Conservation (phyloP, 1,284 basidiomycete species). For the Moesziomyces globuligerus region DNA sequence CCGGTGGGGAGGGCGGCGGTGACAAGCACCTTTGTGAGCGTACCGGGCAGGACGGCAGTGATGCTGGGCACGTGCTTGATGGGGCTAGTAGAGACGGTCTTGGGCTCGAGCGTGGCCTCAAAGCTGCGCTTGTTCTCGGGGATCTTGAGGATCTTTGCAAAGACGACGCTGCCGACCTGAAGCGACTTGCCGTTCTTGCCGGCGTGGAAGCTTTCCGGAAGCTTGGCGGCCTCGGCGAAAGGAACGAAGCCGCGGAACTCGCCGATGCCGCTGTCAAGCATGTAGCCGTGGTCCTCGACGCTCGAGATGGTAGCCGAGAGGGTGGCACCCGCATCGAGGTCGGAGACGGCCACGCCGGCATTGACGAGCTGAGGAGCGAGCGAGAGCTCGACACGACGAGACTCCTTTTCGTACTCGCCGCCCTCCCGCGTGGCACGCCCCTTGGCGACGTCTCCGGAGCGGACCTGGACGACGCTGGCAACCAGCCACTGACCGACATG, state of each 20-base stretch:
- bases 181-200: slow-evolving; percentile 49
- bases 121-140: slow-evolving; percentile 65
- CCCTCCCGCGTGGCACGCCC: slow-evolving; percentile 72
- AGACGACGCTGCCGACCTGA: slow-evolving; percentile 66
- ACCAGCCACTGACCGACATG: slow-evolving; percentile 85
- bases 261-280: slow-evolving; percentile 79
- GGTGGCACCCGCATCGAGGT: slow-evolving; percentile 72
- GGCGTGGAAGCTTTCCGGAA: slow-evolving; percentile 41
- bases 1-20: slow-evolving; percentile 83
- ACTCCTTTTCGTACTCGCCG: slow-evolving; percentile 62
- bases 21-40: slow-evolving; percentile 83
- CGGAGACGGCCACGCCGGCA: slow-evolving; percentile 79
- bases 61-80: slow-evolving; percentile 69
- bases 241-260: slow-evolving; percentile 64
- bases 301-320: slow-evolving; percentile 71
- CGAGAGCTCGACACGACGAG: slow-evolving; percentile 79
- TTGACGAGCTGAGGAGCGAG: slow-evolving; percentile 88
- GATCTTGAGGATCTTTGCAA: slow-evolving; percentile 63
- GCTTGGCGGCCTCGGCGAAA: slow-evolving; percentile 48
- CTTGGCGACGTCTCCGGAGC: slow-evolving; percentile 72
- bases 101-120: slow-evolving; percentile 60
- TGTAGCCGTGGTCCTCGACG: slow-evolving; percentile 94
- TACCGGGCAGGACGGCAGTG: slow-evolving; percentile 85
- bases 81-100: slow-evolving; percentile 51
- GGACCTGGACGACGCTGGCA: slow-evolving; percentile 78